Conservation (phyloP, 2,329 filamentous ascomycete species). For the Neophaeococcomyces aloes region DNA sequence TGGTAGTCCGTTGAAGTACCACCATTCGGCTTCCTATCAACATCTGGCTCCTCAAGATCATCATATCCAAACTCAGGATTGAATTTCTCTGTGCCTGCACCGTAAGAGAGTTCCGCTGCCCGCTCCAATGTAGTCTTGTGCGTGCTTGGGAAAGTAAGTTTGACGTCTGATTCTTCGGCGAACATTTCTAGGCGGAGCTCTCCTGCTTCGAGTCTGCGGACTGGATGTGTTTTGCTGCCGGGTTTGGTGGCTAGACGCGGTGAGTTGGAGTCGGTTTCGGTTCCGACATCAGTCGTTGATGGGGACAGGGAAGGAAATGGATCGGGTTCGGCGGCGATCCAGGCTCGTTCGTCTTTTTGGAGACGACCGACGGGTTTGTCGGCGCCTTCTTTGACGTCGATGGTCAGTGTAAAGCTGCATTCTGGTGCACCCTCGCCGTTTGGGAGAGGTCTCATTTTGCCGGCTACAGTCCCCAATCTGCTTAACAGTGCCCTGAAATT, state of each 20-base stretch:
- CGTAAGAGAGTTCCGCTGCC: slow-evolving; percentile 16
- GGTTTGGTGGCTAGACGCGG: neutral
- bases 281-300: no score
- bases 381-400: slow-evolving; percentile 38
- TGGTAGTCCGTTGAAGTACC: slow-evolving; percentile 6
- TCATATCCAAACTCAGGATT: slow-evolving; percentile 13
- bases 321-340: slow-evolving; percentile 50
- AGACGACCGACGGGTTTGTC: slow-evolving; percentile 36
- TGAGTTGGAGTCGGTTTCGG: neutral
- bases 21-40: slow-evolving; percentile 15
- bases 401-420: slow-evolving; percentile 41
- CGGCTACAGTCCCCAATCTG: slow-evolving; percentile 32
- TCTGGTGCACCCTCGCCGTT: slow-evolving; percentile 23
- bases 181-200: slow-evolving; percentile 58
- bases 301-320: no score
- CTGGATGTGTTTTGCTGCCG: slow-evolving; percentile 48
- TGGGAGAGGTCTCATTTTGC: slow-evolving; percentile 20
- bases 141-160: slow-evolving; percentile 28
- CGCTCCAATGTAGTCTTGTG: slow-evolving; percentile 8
- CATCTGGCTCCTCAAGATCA: slow-evolving; percentile 16
- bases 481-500: slow-evolving; percentile 40
- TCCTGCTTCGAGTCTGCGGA: slow-evolving; percentile 54
- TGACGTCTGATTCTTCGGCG: slow-evolving; percentile 55
- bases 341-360: slow-evolving; percentile 43
- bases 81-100: slow-evolving; percentile 17